Evolutionary conservation across 2,329 filamentous ascomycete genomes (phyloP).

Genomic region (Neonectria ditissima): DNA sequence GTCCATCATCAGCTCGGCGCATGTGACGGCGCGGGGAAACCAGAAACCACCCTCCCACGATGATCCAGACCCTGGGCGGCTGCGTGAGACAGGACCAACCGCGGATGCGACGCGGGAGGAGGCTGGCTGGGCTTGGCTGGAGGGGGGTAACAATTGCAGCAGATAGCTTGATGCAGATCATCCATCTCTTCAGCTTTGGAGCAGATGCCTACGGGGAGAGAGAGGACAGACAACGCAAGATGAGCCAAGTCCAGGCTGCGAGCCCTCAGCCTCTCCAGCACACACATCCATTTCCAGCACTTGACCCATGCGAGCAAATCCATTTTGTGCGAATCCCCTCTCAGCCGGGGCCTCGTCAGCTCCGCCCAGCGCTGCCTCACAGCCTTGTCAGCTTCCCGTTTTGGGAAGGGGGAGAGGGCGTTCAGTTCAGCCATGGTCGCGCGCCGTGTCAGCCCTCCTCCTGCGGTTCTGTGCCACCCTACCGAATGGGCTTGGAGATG

Average conservation of each 20-base stretch:
- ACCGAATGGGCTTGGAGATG: neutral
- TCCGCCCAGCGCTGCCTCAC: slow-evolving; percentile 11
- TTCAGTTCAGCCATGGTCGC: too few relatives aligned
- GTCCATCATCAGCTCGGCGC: slow-evolving; percentile 17
- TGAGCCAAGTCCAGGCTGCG: slow-evolving; percentile 11
- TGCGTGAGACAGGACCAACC: neutral
- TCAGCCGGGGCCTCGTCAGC: slow-evolving; percentile 23
- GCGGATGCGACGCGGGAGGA: neutral
- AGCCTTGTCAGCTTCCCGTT: slow-evolving; percentile 28
- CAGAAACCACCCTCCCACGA: neutral
- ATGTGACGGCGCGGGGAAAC: slow-evolving; percentile 28
- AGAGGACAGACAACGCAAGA: neutral
- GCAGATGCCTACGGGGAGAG: neutral
- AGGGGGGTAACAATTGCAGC: slow-evolving; percentile 2
- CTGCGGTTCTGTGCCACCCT: neutral
- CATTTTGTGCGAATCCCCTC: neutral
- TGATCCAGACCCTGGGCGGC: slow-evolving; percentile 1
- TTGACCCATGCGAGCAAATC: neutral
- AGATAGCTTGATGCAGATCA: slow-evolving; percentile 20
- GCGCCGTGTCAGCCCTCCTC: slow-evolving; percentile 11
- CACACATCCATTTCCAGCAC: slow-evolving; percentile 1
- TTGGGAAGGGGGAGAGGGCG: too few relatives aligned
- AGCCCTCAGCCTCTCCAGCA: slow-evolving; percentile 17
- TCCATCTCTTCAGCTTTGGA: slow-evolving; percentile 5
- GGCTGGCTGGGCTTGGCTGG: slow-evolving; percentile 1